Evolutionary conservation across 2,329 filamentous ascomycete species (phyloP).

Genomic region (Fusarium incarnatum): DNA sequence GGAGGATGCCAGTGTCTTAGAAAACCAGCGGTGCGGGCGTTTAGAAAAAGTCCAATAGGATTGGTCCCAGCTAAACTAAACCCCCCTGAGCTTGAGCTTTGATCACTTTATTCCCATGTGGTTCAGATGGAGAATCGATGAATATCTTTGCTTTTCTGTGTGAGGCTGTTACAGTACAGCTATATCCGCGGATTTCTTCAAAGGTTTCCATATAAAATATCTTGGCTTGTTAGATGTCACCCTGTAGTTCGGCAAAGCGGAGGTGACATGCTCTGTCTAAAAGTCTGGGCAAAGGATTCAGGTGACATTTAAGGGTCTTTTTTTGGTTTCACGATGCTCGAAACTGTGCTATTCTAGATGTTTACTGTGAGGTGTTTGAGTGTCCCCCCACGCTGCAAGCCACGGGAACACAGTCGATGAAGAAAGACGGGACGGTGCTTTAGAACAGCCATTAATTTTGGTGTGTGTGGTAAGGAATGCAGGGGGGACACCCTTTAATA

Average conservation of each 20-base stretch:
- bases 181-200: not conserved
- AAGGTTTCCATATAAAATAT: constrained; percentile 2
- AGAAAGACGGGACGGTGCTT: constrained; percentile 34
- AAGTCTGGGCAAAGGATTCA: constrained; percentile 10
- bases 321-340: constrained; percentile 31
- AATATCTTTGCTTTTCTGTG: not conserved
- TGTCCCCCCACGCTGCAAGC: constrained; percentile 24
- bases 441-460: constrained; percentile 9
- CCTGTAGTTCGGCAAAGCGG: constrained; percentile 6
- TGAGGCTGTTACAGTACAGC: not conserved
- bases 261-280: constrained; percentile 1
- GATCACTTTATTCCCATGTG: not conserved
- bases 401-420: constrained; percentile 2
- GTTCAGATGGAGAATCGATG: not conserved
- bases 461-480: constrained; percentile 34
- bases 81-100: constrained; percentile 31
- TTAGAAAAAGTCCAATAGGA: constrained; percentile 31
- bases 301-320: constrained; percentile 15
- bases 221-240: not conserved
- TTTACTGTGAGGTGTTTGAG: not conserved
- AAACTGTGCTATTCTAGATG: constrained; percentile 8
- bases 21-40: constrained; percentile 38
- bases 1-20: constrained; percentile 6
- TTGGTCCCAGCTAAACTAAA: constrained; percentile 22
- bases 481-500: constrained; percentile 19